Evolutionary conservation across 2,329 filamentous ascomycete genomes (phyloP).

Genomic region (Coniochaeta sp.): DNA sequence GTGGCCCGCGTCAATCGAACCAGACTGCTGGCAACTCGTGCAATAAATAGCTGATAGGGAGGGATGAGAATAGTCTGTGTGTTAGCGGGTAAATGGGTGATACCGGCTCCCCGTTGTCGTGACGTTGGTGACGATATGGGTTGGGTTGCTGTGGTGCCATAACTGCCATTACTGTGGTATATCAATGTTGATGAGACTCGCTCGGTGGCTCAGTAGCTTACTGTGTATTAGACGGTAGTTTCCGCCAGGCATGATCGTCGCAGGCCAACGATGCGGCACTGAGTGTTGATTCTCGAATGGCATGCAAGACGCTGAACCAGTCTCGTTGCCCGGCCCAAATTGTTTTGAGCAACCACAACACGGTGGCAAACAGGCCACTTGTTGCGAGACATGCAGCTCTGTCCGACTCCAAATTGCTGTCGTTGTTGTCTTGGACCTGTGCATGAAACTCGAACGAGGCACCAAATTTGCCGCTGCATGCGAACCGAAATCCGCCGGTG

Average conservation of each 20-base stretch:
- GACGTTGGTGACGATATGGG: neutral
- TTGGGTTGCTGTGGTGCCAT: neutral
- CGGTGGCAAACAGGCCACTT: neutral
- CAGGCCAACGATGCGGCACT: neutral
- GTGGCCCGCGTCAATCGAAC: neutral
- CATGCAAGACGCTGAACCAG: neutral
- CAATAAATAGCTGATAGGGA: neutral
- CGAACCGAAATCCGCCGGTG: constrained; percentile 1
- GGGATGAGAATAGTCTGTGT: neutral
- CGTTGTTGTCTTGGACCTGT: neutral
- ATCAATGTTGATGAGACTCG: no score
- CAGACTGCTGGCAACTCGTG: neutral
- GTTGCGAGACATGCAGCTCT: neutral
- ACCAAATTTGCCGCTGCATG: constrained; percentile 11
- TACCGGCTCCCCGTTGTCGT: neutral
- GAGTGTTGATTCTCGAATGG: neutral
- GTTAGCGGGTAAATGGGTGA: neutral
- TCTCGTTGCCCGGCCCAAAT: neutral
- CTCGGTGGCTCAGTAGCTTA: no score
- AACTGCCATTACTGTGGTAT: no score
- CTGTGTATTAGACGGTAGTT: constrained; percentile 3
- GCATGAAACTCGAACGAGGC: constrained; percentile 6
- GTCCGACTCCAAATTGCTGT: neutral
- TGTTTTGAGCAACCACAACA: constrained; percentile 1
- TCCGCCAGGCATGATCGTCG: neutral